Conservation (phyloP, 2,329 filamentous ascomycete genomes). For the Calycina marina region DNA sequence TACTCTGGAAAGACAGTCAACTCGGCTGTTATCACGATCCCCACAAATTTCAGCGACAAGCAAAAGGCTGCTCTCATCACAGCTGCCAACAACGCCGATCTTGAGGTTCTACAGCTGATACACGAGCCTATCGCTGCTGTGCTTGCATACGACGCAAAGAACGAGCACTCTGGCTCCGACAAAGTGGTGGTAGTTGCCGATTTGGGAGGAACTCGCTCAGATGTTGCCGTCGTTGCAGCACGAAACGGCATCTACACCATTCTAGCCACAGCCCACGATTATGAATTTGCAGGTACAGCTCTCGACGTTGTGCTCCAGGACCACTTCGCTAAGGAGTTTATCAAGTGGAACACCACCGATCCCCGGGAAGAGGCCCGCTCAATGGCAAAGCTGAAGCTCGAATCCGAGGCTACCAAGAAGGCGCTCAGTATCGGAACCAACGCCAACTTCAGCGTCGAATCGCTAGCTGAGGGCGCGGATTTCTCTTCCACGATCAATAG, state of each 20-base stretch:
- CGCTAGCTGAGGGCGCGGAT: slow-evolving; percentile 75
- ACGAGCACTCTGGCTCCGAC: slow-evolving; percentile 60
- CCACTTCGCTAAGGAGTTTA: slow-evolving; percentile 96
- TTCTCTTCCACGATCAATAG: slow-evolving; percentile 88
- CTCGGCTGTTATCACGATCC: slow-evolving; percentile 86
- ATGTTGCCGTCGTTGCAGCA: slow-evolving; percentile 80
- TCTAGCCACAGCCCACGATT: slow-evolving; percentile 86
- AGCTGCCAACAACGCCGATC: slow-evolving; percentile 63
- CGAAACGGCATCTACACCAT: slow-evolving; percentile 94
- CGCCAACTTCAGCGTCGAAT: slow-evolving; percentile 86
- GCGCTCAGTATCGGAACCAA: slow-evolving; percentile 77
- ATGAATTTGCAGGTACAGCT: slow-evolving; percentile 74
- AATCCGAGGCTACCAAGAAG: slow-evolving; percentile 86
- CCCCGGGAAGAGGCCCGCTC: slow-evolving; percentile 68
- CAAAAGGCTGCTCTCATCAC: slow-evolving; percentile 70
- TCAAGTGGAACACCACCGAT: slow-evolving; percentile 82
- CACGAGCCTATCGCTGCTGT: slow-evolving; percentile 79
- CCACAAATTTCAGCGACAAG: slow-evolving; percentile 80
- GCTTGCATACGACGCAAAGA: slow-evolving; percentile 79
- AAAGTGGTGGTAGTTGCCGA: slow-evolving; percentile 88
- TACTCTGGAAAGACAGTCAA: slow-evolving; percentile 89
- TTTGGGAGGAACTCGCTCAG: slow-evolving; percentile 81
- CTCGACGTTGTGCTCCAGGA: slow-evolving; percentile 88
- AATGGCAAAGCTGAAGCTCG: slow-evolving; percentile 82
- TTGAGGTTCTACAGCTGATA: slow-evolving; percentile 89